Conservation (phyloP, 176 grass and related monocot genomes). For the Triticum timopheevii region DNA sequence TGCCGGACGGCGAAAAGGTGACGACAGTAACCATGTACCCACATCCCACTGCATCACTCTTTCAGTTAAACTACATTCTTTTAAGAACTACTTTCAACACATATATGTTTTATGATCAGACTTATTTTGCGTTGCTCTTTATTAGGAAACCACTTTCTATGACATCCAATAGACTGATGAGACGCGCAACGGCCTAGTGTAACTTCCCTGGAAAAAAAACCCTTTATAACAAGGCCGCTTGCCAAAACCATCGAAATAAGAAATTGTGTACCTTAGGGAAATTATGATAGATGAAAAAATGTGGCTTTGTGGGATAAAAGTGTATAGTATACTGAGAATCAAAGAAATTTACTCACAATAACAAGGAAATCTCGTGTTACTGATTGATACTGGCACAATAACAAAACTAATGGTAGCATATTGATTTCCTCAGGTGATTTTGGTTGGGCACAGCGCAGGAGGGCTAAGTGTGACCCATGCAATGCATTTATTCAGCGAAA, state of each 20-base stretch:
- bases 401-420: background rate
- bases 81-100: too few species aligned
- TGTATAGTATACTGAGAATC: background rate
- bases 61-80: background rate
- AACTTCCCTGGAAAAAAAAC: background rate
- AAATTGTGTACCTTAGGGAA: background rate
- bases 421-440: slow-evolving; percentile 20
- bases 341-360: background rate
- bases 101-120: background rate
- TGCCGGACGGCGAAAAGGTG: slow-evolving; percentile 43
- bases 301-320: background rate
- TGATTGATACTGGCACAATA: background rate
- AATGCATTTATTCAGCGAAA: slow-evolving; percentile 37
- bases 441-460: slow-evolving; percentile 51
- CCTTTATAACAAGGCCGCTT: background rate
- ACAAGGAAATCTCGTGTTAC: background rate
- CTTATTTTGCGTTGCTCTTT: background rate
- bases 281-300: background rate
- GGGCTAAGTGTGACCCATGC: slow-evolving; percentile 38
- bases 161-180: background rate
- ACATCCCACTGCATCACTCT: background rate
- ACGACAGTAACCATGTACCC: background rate
- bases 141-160: background rate
- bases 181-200: background rate
- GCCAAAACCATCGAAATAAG: background rate